Evolutionary conservation across 768 basidiomycete genomes (phyloP).

Genomic region (Hortiboletus campestris): DNA sequence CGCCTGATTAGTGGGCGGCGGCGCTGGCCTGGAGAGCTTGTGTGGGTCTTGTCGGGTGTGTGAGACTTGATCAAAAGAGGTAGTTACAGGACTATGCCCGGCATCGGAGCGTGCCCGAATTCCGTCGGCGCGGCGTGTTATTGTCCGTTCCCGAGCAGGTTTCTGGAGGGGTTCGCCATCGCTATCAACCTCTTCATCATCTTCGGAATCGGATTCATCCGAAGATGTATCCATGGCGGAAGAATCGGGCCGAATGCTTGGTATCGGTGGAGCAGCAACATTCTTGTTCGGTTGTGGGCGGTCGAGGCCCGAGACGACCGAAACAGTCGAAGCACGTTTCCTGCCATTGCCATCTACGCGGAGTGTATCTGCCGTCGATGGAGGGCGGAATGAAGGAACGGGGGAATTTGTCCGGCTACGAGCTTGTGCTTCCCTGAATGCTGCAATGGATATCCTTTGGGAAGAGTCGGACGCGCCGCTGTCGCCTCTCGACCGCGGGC

Average conservation of each 20-base stretch:
- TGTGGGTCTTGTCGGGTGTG: constrained; percentile 5
- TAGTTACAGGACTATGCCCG: constrained; percentile 12
- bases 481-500: constrained; percentile 52
- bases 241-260: constrained; percentile 11
- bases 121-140: constrained; percentile 24
- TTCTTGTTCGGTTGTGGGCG: constrained; percentile 11
- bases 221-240: constrained; percentile 27
- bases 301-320: constrained; percentile 21
- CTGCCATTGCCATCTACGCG: constrained; percentile 26
- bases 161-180: constrained; percentile 34
- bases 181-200: constrained; percentile 37
- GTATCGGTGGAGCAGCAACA: constrained; percentile 2
- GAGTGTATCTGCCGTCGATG: constrained; percentile 32
- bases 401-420: constrained; percentile 62
- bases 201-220: constrained; percentile 37
- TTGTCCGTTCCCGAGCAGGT: constrained; percentile 34
- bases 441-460: constrained; percentile 77
- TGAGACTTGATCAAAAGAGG: not conserved
- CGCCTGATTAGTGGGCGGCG: constrained; percentile 30
- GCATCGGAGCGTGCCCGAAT: constrained; percentile 16
- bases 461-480: constrained; percentile 64
- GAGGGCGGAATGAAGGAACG: constrained; percentile 46
- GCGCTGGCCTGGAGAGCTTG: constrained; percentile 16
- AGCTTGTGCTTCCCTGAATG: constrained; percentile 77
- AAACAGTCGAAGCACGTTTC: constrained; percentile 31